A percentile compares a stretch with the other conserved stretches of the same genome.
Conservation (phyloP, 2,329 filamentous ascomycete genomes). For the Xylariales sp. region DNA sequence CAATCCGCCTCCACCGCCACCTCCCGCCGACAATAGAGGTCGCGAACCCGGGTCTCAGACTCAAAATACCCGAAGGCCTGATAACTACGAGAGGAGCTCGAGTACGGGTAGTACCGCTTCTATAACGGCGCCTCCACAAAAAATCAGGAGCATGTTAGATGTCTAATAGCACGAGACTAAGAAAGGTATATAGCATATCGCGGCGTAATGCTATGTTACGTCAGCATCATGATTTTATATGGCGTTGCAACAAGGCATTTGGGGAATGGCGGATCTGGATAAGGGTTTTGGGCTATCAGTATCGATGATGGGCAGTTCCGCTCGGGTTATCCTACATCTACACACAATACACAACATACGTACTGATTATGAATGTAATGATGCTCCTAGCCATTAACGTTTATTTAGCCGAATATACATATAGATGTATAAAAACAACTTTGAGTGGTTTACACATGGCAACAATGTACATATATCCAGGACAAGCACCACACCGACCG, state of each 20-base stretch:
- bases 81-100: slow-evolving; percentile 55
- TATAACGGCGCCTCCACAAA: slow-evolving; percentile 61
- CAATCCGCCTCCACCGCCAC: slow-evolving; percentile 17
- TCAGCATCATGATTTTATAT: slow-evolving; percentile 17
- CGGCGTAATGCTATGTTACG: not conserved
- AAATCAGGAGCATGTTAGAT: slow-evolving; percentile 69
- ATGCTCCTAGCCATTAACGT: slow-evolving; percentile 6
- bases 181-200: slow-evolving; percentile 6
- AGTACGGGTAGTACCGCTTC: slow-evolving; percentile 62
- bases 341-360: not conserved
- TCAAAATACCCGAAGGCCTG: slow-evolving; percentile 42
- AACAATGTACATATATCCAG: not conserved
- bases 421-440: slow-evolving; percentile 16
- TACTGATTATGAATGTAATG: slow-evolving; percentile 17
- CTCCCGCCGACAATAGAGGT: slow-evolving; percentile 44
- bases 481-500: not conserved
- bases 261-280: not conserved
- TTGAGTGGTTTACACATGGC: not conserved
- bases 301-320: not conserved
- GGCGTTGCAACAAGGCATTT: slow-evolving; percentile 28
- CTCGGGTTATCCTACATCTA: not conserved
- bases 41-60: slow-evolving; percentile 31
- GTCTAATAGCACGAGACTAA: slow-evolving; percentile 51
- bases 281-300: slow-evolving; percentile 4
- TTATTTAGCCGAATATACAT: slow-evolving; percentile 6